phyloP scores from a whole-genome alignment of 2,329 filamentous ascomycete species.

The Arachnopeziza araneosa region DNA sequence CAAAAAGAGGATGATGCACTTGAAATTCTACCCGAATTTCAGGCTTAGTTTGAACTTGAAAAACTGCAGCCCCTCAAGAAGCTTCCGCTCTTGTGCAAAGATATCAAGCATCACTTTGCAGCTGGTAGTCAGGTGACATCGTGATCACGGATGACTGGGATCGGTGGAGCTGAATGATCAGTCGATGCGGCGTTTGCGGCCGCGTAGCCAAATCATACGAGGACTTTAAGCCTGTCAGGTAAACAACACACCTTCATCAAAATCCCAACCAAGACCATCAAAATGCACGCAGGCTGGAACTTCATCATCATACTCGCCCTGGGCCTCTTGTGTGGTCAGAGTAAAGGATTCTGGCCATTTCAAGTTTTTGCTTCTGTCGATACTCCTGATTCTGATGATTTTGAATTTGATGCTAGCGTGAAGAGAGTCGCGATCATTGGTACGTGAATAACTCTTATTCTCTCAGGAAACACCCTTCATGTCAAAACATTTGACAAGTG shows the following conservation, averaged over 20 bases:
- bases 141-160: too few relatives aligned
- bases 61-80: too few relatives aligned
- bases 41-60: too few relatives aligned
- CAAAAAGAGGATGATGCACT: too few relatives aligned
- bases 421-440: neutral
- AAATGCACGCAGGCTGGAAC: neutral
- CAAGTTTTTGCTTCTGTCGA: neutral
- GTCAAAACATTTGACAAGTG: too few relatives aligned
- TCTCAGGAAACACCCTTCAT: neutral
- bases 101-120: too few relatives aligned
- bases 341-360: neutral
- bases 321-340: neutral
- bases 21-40: too few relatives aligned
- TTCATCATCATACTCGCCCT: neutral
- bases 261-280: neutral
- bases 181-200: neutral
- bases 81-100: too few relatives aligned
- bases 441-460: neutral
- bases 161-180: neutral
- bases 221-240: neutral
- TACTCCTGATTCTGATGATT: neutral
- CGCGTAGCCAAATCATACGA: neutral
- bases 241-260: neutral
- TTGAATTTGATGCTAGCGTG: neutral
- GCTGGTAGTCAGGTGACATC: too few relatives aligned